These are phyloP conservation scores for Zygosaccharomyces kombuchaensis DNA, from an alignment of 805 yeast species.

Conservation along the genomic window DNA sequence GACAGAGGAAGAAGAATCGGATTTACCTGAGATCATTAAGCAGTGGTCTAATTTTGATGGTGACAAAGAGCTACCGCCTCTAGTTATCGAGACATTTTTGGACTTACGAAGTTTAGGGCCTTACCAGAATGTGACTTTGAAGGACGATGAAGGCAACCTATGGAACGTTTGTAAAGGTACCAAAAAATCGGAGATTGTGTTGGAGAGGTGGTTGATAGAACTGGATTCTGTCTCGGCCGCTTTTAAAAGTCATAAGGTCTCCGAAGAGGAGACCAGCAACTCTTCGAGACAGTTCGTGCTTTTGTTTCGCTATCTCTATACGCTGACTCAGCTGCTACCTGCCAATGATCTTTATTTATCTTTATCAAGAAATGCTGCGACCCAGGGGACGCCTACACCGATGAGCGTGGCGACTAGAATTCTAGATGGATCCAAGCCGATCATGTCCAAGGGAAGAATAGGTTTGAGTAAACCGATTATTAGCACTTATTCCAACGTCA, in stretches of 20 bases:
- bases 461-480: constrained; percentile 73
- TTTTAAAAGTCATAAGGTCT: constrained; percentile 34
- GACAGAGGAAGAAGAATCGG: constrained; percentile 8
- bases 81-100: constrained; percentile 78
- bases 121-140: constrained; percentile 55
- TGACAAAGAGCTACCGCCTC: constrained; percentile 54
- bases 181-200: constrained; percentile 75
- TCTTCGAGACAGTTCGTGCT: constrained; percentile 72
- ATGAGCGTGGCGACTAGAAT: constrained; percentile 55
- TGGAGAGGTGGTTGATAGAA: constrained; percentile 91
- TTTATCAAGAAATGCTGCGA: constrained; percentile 38
- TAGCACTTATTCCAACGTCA: constrained; percentile 31
- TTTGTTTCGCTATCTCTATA: constrained; percentile 67
- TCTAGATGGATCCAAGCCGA: constrained; percentile 73
- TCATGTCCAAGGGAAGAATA: constrained; percentile 75
- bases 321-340: constrained; percentile 66
- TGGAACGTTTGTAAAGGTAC: constrained; percentile 59
- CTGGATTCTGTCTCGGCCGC: constrained; percentile 44
- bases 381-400: constrained; percentile 26
- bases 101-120: constrained; percentile 57
- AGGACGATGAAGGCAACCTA: constrained; percentile 48
- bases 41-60: constrained; percentile 63
- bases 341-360: constrained; percentile 53
- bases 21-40: constrained; percentile 36
- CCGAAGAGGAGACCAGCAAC: constrained; percentile 52